These are phyloP conservation scores for Penicillium sp. DNA, from an alignment of 2,329 filamentous ascomycete species.

Conservation along the genomic window DNA sequence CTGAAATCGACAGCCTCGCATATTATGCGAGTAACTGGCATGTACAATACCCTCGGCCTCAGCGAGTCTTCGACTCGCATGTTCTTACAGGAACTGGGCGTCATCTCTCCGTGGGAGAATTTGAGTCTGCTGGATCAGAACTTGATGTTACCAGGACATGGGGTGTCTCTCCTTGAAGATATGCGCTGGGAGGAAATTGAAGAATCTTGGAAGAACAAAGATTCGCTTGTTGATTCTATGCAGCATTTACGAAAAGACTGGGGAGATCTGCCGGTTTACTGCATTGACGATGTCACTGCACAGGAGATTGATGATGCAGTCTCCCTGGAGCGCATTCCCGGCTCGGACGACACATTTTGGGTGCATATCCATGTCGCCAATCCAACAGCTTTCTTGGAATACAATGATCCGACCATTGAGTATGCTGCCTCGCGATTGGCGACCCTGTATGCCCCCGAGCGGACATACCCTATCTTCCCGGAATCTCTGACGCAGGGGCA, in stretches of 20 bases:
- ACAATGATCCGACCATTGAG: constrained; percentile 52
- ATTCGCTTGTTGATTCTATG: constrained; percentile 55
- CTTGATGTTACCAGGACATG: constrained; percentile 52
- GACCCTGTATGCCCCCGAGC: constrained; percentile 56
- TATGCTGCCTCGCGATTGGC: constrained; percentile 57
- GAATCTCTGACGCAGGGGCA: constrained; percentile 47
- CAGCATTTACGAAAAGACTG: constrained; percentile 57
- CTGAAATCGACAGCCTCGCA: constrained; percentile 54
- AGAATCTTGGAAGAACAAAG: constrained; percentile 24
- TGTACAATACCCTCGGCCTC: constrained; percentile 51
- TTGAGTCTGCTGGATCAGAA: constrained; percentile 52
- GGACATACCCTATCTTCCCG: constrained; percentile 59
- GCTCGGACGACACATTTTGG: constrained; percentile 52
- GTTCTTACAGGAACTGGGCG: constrained; percentile 63
- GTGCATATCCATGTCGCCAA: constrained; percentile 65
- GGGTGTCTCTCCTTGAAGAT: constrained; percentile 32
- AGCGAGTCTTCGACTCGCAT: constrained; percentile 43
- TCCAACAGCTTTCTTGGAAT: constrained; percentile 60
- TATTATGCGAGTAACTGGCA: constrained; percentile 56
- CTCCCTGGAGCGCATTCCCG: constrained; percentile 54
- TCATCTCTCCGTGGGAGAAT: constrained; percentile 61
- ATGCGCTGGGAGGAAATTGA: constrained; percentile 32
- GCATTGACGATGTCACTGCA: constrained; percentile 56
- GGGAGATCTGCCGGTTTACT: constrained; percentile 58
- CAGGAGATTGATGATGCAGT: constrained; percentile 65